phyloP scores from a whole-genome alignment of 2,329 filamentous ascomycete genomes.

The Colletotrichum eleusines region DNA sequence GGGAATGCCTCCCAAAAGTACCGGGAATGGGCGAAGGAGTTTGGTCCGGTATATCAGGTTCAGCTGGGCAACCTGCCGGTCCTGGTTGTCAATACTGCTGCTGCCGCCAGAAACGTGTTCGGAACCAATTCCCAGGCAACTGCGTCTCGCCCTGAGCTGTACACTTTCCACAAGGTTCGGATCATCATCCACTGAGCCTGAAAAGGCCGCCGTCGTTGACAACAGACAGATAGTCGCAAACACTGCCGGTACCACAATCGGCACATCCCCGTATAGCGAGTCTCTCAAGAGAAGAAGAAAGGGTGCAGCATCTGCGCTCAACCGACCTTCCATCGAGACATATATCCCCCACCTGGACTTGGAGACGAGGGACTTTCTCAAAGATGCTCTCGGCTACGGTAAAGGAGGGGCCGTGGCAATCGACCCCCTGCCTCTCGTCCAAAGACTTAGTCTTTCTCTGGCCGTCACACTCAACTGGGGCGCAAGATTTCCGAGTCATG shows the following conservation, averaged over 20 bases:
- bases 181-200: neutral
- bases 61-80: constrained; percentile 64
- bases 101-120: constrained; percentile 73
- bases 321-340: constrained; percentile 72
- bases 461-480: constrained; percentile 75
- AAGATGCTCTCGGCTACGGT: constrained; percentile 69
- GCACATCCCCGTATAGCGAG: constrained; percentile 77
- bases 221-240: constrained; percentile 58
- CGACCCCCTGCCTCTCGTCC: constrained; percentile 72
- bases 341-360: constrained; percentile 68
- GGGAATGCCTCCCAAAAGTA: constrained; percentile 56
- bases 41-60: constrained; percentile 51
- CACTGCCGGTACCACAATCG: constrained; percentile 59
- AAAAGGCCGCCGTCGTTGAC: neutral
- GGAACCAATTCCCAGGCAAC: constrained; percentile 74
- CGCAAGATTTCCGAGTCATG: constrained; percentile 55
- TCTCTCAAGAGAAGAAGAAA: constrained; percentile 74
- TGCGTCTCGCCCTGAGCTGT: constrained; percentile 74
- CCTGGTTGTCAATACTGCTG: constrained; percentile 75
- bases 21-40: constrained; percentile 47
- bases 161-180: constrained; percentile 65
- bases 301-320: constrained; percentile 74
- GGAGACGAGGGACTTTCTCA: constrained; percentile 68
- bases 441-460: constrained; percentile 73
- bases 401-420: constrained; percentile 67